Evolutionary conservation across 768 basidiomycete species (phyloP).

Genomic region (Gymnopilus junonius): DNA sequence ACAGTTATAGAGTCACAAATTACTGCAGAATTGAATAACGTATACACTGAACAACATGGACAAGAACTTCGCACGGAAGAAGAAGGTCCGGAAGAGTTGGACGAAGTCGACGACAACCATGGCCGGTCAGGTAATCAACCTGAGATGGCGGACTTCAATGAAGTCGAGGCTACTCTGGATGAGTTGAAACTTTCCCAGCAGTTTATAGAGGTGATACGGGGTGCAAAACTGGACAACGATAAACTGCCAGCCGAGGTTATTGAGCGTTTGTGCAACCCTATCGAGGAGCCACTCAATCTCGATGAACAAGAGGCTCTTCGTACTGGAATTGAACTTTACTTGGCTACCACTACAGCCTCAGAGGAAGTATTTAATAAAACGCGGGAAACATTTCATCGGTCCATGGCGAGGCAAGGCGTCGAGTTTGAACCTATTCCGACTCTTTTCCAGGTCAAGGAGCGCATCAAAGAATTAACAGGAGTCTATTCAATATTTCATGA

Average conservation of each 20-base stretch:
- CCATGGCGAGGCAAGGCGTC: background rate
- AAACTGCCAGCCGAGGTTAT: slow-evolving; percentile 24
- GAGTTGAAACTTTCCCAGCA: slow-evolving; percentile 13
- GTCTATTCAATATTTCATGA: slow-evolving; percentile 37
- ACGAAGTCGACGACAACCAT: no score
- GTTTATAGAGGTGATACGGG: slow-evolving; percentile 24
- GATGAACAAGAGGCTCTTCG: slow-evolving; percentile 11
- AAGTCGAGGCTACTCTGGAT: slow-evolving; percentile 8
- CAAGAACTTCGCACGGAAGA: no score
- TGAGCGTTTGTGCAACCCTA: slow-evolving; percentile 28
- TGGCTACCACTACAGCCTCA: slow-evolving; percentile 5
- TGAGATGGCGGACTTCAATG: background rate
- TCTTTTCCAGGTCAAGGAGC: slow-evolving; percentile 21
- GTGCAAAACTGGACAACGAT: slow-evolving; percentile 30
- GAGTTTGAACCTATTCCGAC: background rate
- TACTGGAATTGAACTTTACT: slow-evolving; percentile 10
- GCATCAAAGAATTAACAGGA: slow-evolving; percentile 33
- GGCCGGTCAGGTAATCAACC: no score
- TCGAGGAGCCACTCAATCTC: background rate
- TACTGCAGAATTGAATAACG: no score
- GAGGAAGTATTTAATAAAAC: slow-evolving; percentile 11
- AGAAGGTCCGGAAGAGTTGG: no score
- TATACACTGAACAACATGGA: no score
- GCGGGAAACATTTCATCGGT: background rate
- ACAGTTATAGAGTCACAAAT: no score